Percentiles rank a stretch among this genome's conserved stretches.
Conservation (phyloP, 257 asterid species). For the Solanum virginianum region DNA sequence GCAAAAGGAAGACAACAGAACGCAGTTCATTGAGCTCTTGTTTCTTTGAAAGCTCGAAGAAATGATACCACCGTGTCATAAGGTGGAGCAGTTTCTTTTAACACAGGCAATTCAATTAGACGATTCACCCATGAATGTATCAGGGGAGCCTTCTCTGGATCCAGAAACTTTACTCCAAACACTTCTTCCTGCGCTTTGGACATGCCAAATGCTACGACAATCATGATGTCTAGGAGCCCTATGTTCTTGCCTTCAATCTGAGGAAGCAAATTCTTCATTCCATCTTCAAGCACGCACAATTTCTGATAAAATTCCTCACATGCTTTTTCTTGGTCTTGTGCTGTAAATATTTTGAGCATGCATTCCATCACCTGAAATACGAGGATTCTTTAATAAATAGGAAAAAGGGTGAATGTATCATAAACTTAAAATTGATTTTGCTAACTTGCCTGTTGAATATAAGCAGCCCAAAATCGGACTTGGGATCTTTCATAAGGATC, state of each 20-base stretch:
- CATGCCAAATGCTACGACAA: neutral
- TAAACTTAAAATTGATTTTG: neutral
- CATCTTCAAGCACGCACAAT: slow-evolving; percentile 4
- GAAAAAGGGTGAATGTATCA: neutral
- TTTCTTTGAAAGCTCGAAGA: neutral
- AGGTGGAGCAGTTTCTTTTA: neutral
- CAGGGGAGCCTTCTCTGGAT: neutral
- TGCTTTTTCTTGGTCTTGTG: slow-evolving; percentile 1
- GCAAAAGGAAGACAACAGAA: neutral
- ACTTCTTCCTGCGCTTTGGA: neutral
- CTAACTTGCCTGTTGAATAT: slow-evolving; percentile 17
- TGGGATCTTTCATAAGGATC: slow-evolving; percentile 21
- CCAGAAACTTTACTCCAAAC: neutral
- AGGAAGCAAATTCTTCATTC: neutral
- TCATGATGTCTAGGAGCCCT: neutral
- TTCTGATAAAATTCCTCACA: slow-evolving; percentile 12
- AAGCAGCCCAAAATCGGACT: slow-evolving; percentile 26
- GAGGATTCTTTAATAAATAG: neutral
- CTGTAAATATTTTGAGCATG: neutral
- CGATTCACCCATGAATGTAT: neutral
- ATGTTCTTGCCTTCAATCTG: neutral
- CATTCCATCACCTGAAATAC: slow-evolving; percentile 12
- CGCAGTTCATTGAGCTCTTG: neutral
- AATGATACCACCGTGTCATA: neutral
- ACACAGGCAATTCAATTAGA: neutral